phyloP scores from a whole-genome alignment of 768 basidiomycete species.

The Tricholoma matsutake region DNA sequence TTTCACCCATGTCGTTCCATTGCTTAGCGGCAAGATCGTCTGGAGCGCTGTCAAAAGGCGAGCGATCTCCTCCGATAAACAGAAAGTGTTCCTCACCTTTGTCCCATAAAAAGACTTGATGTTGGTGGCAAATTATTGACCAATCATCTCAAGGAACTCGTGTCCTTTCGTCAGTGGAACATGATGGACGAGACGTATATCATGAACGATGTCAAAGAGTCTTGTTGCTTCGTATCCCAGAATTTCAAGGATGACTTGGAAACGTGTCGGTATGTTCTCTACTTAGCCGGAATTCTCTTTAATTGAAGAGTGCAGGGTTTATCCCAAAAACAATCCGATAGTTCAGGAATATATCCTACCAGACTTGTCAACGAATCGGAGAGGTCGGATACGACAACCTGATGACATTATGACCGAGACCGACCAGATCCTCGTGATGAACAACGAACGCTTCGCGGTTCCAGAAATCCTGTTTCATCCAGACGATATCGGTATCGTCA shows the following conservation, averaged over 20 bases:
- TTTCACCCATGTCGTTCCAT: conserved; percentile 88
- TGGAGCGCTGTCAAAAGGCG: conserved; percentile 85
- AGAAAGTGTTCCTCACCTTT: conserved; percentile 9
- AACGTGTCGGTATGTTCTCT: conserved; percentile 62
- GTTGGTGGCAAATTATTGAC: conserved; percentile 95
- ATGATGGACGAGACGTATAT: conserved; percentile 98
- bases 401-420: conserved; percentile 52
- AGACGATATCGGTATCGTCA: conserved; percentile 74
- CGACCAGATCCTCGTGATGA: conserved; percentile 78
- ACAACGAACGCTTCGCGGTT: conserved; percentile 87
- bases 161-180: conserved; percentile 96
- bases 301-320: conserved; percentile 37
- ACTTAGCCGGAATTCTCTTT: neutral
- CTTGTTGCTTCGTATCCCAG: conserved; percentile 81
- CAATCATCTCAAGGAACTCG: conserved; percentile 90
- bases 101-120: conserved; percentile 62
- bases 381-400: conserved; percentile 51
- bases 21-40: conserved; percentile 69
- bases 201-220: conserved; percentile 89
- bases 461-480: conserved; percentile 94
- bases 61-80: conserved; percentile 13
- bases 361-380: conserved; percentile 70
- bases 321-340: conserved; percentile 60
- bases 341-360: conserved; percentile 90
- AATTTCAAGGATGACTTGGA: conserved; percentile 75